Percentiles rank a stretch among this genome's conserved stretches.
Conservation (phyloP, 148 eudicot genomes). For the Vaccinium vitisidaea region DNA sequence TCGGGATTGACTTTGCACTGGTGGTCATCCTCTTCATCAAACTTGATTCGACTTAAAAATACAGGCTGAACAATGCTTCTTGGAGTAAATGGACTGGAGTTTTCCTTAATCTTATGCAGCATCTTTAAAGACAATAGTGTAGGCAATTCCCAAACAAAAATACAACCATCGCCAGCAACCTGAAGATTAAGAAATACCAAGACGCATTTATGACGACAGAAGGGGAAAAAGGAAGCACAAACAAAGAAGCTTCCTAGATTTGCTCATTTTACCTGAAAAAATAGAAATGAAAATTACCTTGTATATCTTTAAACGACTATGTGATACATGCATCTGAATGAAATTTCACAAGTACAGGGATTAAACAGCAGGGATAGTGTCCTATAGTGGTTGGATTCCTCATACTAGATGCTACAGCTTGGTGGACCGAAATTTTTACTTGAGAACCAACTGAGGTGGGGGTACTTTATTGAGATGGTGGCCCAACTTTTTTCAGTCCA, state of each 20-base stretch:
- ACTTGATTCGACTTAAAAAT: conserved; percentile 22
- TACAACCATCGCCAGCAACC: conserved; percentile 55
- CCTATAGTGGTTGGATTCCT: not conserved
- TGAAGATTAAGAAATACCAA: conserved; percentile 25
- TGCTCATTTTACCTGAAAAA: not conserved
- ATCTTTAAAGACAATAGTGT: conserved; percentile 36
- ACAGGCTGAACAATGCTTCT: conserved; percentile 15
- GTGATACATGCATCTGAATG: not conserved
- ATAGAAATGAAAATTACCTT: not conserved
- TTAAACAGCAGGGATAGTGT: not conserved
- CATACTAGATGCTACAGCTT: not conserved
- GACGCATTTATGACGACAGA: not conserved
- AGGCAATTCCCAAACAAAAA: conserved; percentile 55
- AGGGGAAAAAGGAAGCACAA: not conserved
- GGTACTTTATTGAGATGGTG: not conserved
- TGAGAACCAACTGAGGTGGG: not conserved
- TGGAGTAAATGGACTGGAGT: conserved; percentile 24
- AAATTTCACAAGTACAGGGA: not conserved
- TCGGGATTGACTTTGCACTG: conserved; percentile 12
- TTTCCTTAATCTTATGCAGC: conserved; percentile 34
- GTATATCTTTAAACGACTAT: not conserved
- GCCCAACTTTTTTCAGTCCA: not conserved
- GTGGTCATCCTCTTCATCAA: conserved; percentile 20
- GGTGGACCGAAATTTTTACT: not conserved
- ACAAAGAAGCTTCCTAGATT: not conserved